Evolutionary conservation across 2,329 filamentous ascomycete species (phyloP).

Genomic region (Colletotrichum tropicale): DNA sequence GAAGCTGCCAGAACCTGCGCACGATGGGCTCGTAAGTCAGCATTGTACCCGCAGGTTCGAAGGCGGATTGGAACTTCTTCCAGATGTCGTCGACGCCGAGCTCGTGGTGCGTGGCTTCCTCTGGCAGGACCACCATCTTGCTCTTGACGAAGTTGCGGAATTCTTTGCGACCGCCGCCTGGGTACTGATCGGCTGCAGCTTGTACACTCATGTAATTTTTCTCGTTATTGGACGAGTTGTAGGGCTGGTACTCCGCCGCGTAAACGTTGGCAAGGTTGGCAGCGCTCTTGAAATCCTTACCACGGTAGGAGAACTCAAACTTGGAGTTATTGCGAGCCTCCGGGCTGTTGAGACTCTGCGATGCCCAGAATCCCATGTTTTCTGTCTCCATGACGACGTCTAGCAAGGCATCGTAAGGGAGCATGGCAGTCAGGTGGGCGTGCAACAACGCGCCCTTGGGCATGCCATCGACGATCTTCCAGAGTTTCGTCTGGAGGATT

Average conservation of each 20-base stretch:
- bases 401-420: slow-evolving; percentile 83
- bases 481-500: slow-evolving; percentile 85
- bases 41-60: slow-evolving; percentile 74
- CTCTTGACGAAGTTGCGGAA: not conserved
- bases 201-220: not conserved
- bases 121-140: not conserved
- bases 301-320: slow-evolving; percentile 68
- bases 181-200: not conserved
- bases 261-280: not conserved
- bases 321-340: slow-evolving; percentile 57
- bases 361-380: slow-evolving; percentile 75
- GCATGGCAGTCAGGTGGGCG: slow-evolving; percentile 90
- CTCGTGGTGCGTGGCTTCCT: slow-evolving; percentile 57
- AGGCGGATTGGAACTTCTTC: slow-evolving; percentile 79
- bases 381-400: slow-evolving; percentile 72
- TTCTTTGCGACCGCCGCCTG: not conserved
- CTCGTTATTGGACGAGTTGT: not conserved
- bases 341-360: slow-evolving; percentile 58
- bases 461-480: slow-evolving; percentile 84
- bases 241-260: not conserved
- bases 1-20: slow-evolving; percentile 72
- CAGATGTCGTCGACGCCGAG: slow-evolving; percentile 85
- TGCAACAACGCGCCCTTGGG: slow-evolving; percentile 89
- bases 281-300: not conserved
- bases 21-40: slow-evolving; percentile 93